Conservation (phyloP, 2,329 filamentous ascomycete genomes). For the Fusarium torreyae region DNA sequence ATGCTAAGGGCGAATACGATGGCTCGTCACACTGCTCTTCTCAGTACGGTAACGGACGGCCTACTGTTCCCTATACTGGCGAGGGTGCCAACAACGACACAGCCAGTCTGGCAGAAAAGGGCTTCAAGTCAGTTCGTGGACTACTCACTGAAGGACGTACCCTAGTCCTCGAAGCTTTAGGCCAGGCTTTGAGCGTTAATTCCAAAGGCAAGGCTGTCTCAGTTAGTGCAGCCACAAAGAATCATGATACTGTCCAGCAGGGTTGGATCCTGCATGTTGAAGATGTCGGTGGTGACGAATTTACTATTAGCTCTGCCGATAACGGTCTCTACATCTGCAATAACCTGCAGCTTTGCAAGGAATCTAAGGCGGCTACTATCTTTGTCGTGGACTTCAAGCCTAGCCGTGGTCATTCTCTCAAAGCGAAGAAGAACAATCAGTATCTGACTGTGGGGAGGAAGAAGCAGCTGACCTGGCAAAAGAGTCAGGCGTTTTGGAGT, state of each 20-base stretch:
- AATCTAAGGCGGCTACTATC: background rate
- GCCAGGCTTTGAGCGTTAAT: background rate
- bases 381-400: conserved; percentile 4
- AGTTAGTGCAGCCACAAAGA: background rate
- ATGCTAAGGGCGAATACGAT: conserved; percentile 14
- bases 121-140: conserved; percentile 13
- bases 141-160: background rate
- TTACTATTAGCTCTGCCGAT: background rate
- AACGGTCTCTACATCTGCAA: conserved; percentile 7
- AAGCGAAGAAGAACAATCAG: background rate
- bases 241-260: background rate
- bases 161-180: background rate
- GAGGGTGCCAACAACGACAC: conserved; percentile 4
- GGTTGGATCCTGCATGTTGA: conserved; percentile 1
- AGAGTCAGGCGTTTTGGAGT: background rate
- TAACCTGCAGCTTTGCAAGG: background rate
- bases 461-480: background rate
- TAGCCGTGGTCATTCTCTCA: conserved; percentile 3
- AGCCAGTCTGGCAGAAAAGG: background rate
- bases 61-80: conserved; percentile 5
- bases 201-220: background rate
- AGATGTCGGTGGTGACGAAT: background rate
- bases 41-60: background rate
- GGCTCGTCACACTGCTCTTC: conserved; percentile 5
- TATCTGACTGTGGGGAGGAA: background rate